Evolutionary conservation across 2,329 filamentous ascomycete species (phyloP), one percentile per base, ranked within the genome.

Genomic region (Arthrinium puccinioides): DNA sequence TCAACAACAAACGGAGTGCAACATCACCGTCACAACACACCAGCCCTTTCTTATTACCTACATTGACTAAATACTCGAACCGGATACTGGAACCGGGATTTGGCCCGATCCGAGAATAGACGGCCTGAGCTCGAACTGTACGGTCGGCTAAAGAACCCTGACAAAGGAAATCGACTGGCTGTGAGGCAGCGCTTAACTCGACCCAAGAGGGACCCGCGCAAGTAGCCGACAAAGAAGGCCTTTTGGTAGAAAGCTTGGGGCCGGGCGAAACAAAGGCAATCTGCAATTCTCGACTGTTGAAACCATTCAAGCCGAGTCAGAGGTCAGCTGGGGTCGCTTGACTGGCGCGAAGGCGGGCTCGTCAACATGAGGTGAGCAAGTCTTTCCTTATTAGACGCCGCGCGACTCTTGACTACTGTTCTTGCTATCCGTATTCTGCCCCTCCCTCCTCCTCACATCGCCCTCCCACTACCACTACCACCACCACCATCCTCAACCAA

Each of bases 81-180:
- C n/a, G n/a, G n/a, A n/a, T n/a, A n/a, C n/a, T n/a, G n/a, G n/a
- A n/a, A n/a, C n/a, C n/a, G n/a, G 24, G 31, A 33, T 33, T 33
- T 23, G 24, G 21, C 31, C 20, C 31, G 31, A 16, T 21, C 19
- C 31, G n/a, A 24, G 31, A 21, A 20, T n/a, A 33, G 8, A 16
- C 21, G 31, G 18, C 20, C 31, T 21, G 24, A 33, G 26, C 19
- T 16, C 36, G 30, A 21, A 23, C 14, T 28, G 26, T 21, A 14
- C 26, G 4, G 32, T 35, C 28, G 34, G 34, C 39, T 23, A 30
- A 10, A 15, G 28, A 39, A 24, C 37, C 32, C n/a, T 26, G 42
- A 41, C 39, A 46, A 42, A 39, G 41, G 14, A 44, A 39, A 52
- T 49, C 41, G 43, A 56, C 48, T 57, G 54, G 54, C 43, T 42